Conservation (phyloP, 176 grass and related monocot species). For the Avena insularis region DNA sequence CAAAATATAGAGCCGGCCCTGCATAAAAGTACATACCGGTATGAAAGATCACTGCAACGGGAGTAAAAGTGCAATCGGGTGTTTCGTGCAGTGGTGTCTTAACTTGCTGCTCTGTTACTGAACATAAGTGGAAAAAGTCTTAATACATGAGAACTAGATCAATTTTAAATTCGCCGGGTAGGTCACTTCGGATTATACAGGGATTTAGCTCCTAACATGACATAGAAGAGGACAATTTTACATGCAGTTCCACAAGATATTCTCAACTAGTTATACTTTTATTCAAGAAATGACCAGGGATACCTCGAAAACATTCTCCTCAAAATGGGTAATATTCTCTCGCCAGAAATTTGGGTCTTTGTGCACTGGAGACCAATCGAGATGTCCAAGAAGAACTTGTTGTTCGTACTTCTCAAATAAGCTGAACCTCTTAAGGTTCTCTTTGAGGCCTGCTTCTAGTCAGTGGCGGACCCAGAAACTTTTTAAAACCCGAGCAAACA, state of each 20-base stretch:
- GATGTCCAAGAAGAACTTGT: conserved; percentile 92
- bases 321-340: conserved; percentile 94
- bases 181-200: no score
- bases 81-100: no score
- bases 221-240: neutral
- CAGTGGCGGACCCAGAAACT: no score
- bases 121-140: no score
- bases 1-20: no score
- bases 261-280: conserved; percentile 8
- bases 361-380: conserved; percentile 98
- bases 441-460: conserved; percentile 82
- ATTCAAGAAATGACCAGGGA: conserved; percentile 11
- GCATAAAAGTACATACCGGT: no score
- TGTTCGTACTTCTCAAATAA: conserved; percentile 99
- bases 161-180: no score
- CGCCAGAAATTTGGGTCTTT: conserved; percentile 96
- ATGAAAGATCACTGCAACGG: no score
- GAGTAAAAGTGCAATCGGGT: no score
- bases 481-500: no score
- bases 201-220: neutral
- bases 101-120: no score
- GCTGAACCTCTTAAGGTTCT: conserved; percentile 80
- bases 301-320: conserved; percentile 99
- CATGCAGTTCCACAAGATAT: neutral
- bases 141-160: no score